phyloP scores from a whole-genome alignment of 257 asterid genomes.

The Petrea volubilis region DNA sequence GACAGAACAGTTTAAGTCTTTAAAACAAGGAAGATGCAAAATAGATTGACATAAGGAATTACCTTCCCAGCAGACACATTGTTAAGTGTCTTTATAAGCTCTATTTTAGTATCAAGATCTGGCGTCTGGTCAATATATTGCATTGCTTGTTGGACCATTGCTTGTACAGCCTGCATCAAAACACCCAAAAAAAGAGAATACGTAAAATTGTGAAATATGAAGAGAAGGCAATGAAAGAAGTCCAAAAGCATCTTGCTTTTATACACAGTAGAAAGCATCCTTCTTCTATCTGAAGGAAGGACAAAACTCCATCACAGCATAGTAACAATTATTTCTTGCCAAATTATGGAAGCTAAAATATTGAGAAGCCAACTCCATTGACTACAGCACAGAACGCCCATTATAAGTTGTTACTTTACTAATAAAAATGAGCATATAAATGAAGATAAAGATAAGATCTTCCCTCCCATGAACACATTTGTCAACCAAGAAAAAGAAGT shows the following conservation, averaged over 20 bases:
- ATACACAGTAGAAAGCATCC: background rate
- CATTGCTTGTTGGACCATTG: conserved; percentile 97
- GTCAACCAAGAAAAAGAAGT: background rate
- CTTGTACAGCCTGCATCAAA: conserved; percentile 84
- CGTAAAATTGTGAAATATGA: background rate
- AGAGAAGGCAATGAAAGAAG: background rate
- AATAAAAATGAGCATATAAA: too few species aligned
- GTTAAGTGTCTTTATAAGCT: conserved; percentile 90
- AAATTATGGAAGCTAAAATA: background rate
- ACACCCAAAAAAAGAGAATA: background rate
- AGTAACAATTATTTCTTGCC: too few species aligned
- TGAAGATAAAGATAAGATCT: too few species aligned
- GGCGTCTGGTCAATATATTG: conserved; percentile 94
- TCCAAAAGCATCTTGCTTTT: background rate
- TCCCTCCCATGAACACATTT: background rate
- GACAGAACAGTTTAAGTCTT: background rate
- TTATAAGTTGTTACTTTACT: background rate
- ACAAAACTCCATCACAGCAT: background rate
- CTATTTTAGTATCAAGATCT: conserved; percentile 80
- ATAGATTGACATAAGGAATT: conserved; percentile 10
- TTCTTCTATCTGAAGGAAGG: background rate
- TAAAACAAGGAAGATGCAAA: background rate
- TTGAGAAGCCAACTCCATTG: background rate
- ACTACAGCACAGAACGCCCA: background rate
- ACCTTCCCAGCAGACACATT: conserved; percentile 97